Conservation (phyloP, 75 land plant species). For the Selaginella tamariscina region DNA sequence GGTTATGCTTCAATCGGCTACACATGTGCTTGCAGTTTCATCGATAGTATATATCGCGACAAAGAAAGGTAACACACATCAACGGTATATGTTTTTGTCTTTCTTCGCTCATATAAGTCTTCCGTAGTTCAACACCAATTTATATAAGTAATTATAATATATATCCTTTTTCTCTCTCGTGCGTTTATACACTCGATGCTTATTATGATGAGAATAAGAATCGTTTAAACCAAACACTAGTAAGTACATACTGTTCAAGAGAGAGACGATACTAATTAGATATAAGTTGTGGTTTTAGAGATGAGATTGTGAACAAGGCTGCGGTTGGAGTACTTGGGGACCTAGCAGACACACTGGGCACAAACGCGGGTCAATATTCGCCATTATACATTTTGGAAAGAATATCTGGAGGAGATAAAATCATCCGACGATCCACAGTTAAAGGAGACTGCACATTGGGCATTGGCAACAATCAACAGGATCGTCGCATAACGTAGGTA, state of each 20-base stretch:
- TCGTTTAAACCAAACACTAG: too few relatives aligned
- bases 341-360: slow-evolving; percentile 78
- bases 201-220: too few relatives aligned
- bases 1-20: slow-evolving; percentile 59
- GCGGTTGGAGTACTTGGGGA: slow-evolving; percentile 92
- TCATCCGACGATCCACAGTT: slow-evolving; percentile 65
- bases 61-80: slow-evolving; percentile 78
- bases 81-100: too few relatives aligned
- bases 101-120: too few relatives aligned
- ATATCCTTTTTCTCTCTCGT: slow-evolving; percentile 7
- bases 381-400: slow-evolving; percentile 62
- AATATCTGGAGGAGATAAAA: slow-evolving; percentile 68
- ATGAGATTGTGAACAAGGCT: slow-evolving; percentile 69
- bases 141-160: too few relatives aligned
- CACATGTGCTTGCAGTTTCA: slow-evolving; percentile 62
- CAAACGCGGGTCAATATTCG: slow-evolving; percentile 55
- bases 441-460: slow-evolving; percentile 93
- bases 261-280: too few relatives aligned
- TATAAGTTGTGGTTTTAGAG: slow-evolving; percentile 29
- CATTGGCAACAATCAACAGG: slow-evolving; percentile 50
- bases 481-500: too few relatives aligned
- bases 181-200: not conserved
- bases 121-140: too few relatives aligned
- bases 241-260: too few relatives aligned
- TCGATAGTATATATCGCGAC: slow-evolving; percentile 67